Percentiles rank a stretch among this genome's conserved stretches.
Conservation (phyloP, 495 filamentous ascomycete species). For the Cryomyces minteri region DNA sequence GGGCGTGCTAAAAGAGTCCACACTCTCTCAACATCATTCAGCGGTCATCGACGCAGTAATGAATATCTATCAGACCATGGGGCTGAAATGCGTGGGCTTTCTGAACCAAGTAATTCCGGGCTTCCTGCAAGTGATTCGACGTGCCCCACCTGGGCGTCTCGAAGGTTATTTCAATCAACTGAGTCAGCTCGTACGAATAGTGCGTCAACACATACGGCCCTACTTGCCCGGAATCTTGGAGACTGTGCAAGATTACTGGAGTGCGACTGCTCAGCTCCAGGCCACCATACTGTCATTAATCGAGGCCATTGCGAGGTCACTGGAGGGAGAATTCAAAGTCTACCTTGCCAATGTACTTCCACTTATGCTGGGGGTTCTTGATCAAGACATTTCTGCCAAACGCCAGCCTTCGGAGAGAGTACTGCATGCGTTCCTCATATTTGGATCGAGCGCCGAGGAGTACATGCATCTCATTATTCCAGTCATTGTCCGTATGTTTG, state of each 20-base stretch:
- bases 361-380: constrained; percentile 82
- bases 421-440: constrained; percentile 85
- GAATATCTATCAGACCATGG: constrained; percentile 92
- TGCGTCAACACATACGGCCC: constrained; percentile 85
- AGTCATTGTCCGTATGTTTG: constrained; percentile 81
- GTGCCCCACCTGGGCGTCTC: constrained; percentile 49
- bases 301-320: constrained; percentile 77
- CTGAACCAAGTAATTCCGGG: constrained; percentile 84
- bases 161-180: constrained; percentile 97
- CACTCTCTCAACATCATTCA: constrained; percentile 74
- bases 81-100: constrained; percentile 87
- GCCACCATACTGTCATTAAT: constrained; percentile 79
- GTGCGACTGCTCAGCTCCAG: constrained; percentile 53
- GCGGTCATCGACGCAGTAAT: constrained; percentile 97
- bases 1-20: constrained; percentile 76
- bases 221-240: constrained; percentile 69
- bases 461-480: constrained; percentile 99
- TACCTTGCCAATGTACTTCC: constrained; percentile 79
- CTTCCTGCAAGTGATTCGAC: constrained; percentile 71
- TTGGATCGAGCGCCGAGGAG: constrained; percentile 89
- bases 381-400: constrained; percentile 56
- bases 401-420: constrained; percentile 71
- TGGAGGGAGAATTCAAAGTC: constrained; percentile 94
- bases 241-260: constrained; percentile 76
- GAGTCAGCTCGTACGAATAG: constrained; percentile 80